Evolutionary conservation across 2,329 filamentous ascomycete genomes (phyloP).

Genomic region (Ceratocystis lukuohia): DNA sequence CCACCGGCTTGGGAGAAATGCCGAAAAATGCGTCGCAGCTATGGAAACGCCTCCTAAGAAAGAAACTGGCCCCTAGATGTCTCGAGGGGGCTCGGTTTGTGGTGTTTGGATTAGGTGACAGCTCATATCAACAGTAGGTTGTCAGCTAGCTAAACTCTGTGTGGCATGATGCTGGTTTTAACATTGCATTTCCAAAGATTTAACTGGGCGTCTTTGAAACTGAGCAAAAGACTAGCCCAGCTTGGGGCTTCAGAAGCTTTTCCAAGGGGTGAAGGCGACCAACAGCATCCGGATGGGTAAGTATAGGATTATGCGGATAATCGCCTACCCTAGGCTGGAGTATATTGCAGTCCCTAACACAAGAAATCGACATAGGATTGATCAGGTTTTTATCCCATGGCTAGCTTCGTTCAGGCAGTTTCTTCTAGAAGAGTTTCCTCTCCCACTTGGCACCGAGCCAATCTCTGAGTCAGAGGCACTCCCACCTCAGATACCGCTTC

Average conservation of each 20-base stretch:
- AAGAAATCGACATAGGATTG: constrained; percentile 43
- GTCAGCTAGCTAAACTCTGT: background rate
- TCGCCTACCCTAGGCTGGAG: background rate
- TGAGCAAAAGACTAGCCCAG: constrained; percentile 71
- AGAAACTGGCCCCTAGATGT: constrained; percentile 58
- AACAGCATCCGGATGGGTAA: constrained; percentile 84
- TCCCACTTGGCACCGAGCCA: constrained; percentile 51
- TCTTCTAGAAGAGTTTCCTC: constrained; percentile 54
- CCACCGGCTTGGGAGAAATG: constrained; percentile 87
- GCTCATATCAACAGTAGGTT: constrained; percentile 74
- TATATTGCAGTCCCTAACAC: background rate
- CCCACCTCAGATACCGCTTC: constrained; percentile 48
- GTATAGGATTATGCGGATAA: constrained; percentile 23
- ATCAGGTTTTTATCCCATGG: constrained; percentile 74
- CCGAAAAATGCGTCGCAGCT: constrained; percentile 69
- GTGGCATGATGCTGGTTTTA: background rate
- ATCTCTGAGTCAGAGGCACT: constrained; percentile 63
- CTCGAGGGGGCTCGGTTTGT: constrained; percentile 59
- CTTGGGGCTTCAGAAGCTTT: constrained; percentile 68
- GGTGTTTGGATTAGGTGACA: constrained; percentile 85
- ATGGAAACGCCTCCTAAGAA: constrained; percentile 74
- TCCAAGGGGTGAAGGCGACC: constrained; percentile 74
- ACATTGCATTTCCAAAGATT: constrained; percentile 42
- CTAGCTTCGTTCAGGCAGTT: constrained; percentile 50
- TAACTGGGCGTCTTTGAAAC: constrained; percentile 83